Evolutionary conservation across 2,329 filamentous ascomycete species (phyloP), one percentile per base, ranked within the genome.

Genomic region (Zasmidium citrigriseum): DNA sequence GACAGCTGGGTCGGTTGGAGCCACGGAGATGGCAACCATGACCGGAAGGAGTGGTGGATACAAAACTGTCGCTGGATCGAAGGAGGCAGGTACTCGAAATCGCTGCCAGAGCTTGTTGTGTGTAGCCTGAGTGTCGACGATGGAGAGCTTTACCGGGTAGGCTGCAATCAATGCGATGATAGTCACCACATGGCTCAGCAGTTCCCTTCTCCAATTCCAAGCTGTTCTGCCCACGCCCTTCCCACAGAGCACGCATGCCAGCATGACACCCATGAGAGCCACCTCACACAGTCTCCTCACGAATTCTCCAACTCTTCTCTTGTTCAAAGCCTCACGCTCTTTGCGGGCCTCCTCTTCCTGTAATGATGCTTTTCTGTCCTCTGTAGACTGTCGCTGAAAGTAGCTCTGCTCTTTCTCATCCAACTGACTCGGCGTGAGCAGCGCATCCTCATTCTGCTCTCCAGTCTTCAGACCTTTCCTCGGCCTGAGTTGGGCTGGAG

Each of bases 31-130:
- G 1, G 92, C 87, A 24, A 95, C 88, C 47, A 93, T 81, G 16
- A 93, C 76, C 0, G 93, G 91, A 25, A 96, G 81, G 2, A 87
- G 76, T 4, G 89, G 83, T 18, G 93, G 93, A 71, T 97, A 98
- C 57, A 97, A 75, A n/a, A 96, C 81, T 11, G 93, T 91, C 5
- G 93, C 93, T 2, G 92, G 93, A 70, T 98, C 93, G 74, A 97
- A 96, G n/a, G 84, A 82, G 3, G 86, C 78, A 0, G 92, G 91
- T 38, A 96, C 78, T 44, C 82, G 80, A 67, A 87, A 75, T 21
- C 72, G 68, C 49, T 83, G 50, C 80, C 78, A 63, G 71, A 76
- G 51, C 75, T 66, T 68, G 24, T 57, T 67, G 24, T 62, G 67
- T 16, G 60, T 60, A 10, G 67, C 66, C 27, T 60, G 64, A 3